Evolutionary conservation across 306 rosid species (phyloP).

Genomic region (Prunus kanzakura): DNA sequence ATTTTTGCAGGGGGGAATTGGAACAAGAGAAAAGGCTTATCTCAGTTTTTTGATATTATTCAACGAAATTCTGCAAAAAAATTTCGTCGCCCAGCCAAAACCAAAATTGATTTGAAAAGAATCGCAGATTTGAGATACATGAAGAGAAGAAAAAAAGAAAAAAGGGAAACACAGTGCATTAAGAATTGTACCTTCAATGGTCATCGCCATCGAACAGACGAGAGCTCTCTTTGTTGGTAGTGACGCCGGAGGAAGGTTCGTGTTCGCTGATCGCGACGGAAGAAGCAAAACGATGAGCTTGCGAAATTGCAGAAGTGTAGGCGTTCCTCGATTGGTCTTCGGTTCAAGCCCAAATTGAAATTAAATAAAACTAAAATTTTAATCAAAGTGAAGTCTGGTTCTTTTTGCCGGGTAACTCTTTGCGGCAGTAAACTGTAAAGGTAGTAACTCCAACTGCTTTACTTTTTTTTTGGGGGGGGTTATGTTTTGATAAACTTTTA

Average conservation of each 20-base stretch:
- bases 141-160: not conserved
- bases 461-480: not conserved
- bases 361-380: not conserved
- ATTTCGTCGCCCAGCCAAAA: not conserved
- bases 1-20: not conserved
- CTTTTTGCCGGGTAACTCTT: too few relatives aligned
- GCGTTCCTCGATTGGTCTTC: not conserved
- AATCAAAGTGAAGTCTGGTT: too few relatives aligned
- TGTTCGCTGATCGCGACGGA: not conserved
- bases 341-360: not conserved
- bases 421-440: not conserved
- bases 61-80: not conserved
- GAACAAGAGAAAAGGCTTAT: not conserved
- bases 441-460: too few relatives aligned
- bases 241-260: not conserved
- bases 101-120: not conserved
- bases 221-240: constrained; percentile 2
- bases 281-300: constrained; percentile 7
- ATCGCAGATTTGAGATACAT: not conserved
- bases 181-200: constrained; percentile 36
- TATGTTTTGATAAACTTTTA: not conserved
- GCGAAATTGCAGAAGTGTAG: not conserved
- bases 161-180: not conserved
- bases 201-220: constrained; percentile 44
- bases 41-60: not conserved